Base-by-base conservation (phyloP, 345 rosid genomes). In the Arabidopsis suecica region DNA sequence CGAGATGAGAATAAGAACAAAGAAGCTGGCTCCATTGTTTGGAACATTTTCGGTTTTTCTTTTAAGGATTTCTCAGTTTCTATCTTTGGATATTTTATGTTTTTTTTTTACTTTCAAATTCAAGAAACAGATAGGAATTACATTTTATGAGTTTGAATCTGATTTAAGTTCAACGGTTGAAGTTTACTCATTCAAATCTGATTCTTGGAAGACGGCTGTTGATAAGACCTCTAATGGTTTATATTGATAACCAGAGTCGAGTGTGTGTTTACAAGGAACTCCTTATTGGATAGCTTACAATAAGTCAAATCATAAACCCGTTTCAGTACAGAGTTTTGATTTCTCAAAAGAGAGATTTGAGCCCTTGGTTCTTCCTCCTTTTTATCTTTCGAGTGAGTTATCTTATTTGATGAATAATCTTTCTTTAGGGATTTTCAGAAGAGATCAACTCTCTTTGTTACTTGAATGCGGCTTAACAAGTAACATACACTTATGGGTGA, bases 211-310 rank as follows among this genome's bases (percentile, higher is more conserved):
- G 48, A n/a, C 14, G 5, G 7, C 12, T 25, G 28, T 53, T 5
- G 13, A 53, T 23, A 25, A 53, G 6, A 25, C 13, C n/a, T 51
- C 23, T 2, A 0, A 22, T 51, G 32, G 6, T 0, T 51, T 51
- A 1, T 22, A 1, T 51, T 3, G 13, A 9, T 9, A 0, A 22
- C 13, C 30, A 42, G 6, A 9, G 1, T 22, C 56, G 9, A 22
- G 56, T 51, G 56, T 51, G 32, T 51, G 56, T 9, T 51, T 51
- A 7, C 56, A 13, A 51, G 56, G 57, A 23, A 51, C 33, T 51
- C 57, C 57, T 10, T 51, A 51, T 23, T 51, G 57, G 57, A 7
- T 51, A 23, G 38, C 11, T 56, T 30, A 1, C 18, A 1, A 13
- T 14, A 53, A 11, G 12, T n/a, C 5, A 23, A 7, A 7, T 25